These are phyloP conservation scores for Prosopis cineraria DNA, from an alignment of 306 rosid species.

Conservation along the genomic window DNA sequence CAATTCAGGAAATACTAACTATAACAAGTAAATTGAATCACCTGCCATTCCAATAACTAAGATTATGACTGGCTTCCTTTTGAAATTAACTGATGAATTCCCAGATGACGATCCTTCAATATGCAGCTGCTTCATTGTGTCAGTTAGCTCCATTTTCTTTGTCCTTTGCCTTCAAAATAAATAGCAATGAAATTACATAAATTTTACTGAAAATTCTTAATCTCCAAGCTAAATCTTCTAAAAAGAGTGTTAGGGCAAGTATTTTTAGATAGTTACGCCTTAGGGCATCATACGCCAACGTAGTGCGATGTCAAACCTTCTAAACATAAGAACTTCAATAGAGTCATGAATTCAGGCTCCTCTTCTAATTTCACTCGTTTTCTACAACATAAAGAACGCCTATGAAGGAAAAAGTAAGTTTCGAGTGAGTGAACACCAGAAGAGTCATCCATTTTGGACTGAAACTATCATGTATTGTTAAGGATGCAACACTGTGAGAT, in stretches of 20 bases:
- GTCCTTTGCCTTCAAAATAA: conserved; percentile 48
- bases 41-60: conserved; percentile 96
- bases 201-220: neutral
- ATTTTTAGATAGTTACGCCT: neutral
- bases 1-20: neutral
- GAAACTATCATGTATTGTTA: too few species aligned
- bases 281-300: neutral
- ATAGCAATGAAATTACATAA: conserved; percentile 27
- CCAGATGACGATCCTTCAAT: conserved; percentile 70
- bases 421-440: too few species aligned
- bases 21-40: conserved; percentile 24
- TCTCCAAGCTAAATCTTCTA: neutral
- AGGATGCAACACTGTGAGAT: too few species aligned
- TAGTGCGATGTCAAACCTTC: neutral
- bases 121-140: conserved; percentile 60
- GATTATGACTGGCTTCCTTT: conserved; percentile 77
- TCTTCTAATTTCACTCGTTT: too few species aligned
- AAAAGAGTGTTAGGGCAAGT: conserved; percentile 23
- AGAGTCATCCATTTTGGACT: too few species aligned
- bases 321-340: neutral
- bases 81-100: conserved; percentile 53
- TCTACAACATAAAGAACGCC: too few species aligned
- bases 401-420: too few species aligned
- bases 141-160: conserved; percentile 61
- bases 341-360: neutral